Evolutionary conservation across 768 basidiomycete genomes (phyloP).

Genomic region (Lentinus tigrinus): DNA sequence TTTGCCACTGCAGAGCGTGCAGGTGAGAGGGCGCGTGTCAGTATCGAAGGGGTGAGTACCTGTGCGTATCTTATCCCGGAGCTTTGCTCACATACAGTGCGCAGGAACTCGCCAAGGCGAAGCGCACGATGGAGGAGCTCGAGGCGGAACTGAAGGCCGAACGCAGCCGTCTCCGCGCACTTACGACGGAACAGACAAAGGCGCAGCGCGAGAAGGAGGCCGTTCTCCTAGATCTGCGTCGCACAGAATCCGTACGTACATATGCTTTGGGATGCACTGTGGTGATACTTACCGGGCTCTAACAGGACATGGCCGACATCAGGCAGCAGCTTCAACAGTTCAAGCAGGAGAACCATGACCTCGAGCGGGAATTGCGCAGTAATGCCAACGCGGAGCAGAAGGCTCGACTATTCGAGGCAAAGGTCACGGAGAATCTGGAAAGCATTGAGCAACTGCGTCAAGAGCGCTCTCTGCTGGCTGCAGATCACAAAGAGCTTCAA

Average conservation of each 20-base stretch:
- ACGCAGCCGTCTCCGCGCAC: constrained; percentile 58
- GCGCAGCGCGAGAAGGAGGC: constrained; percentile 65
- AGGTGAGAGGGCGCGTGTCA: constrained; percentile 46
- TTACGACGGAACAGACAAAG: constrained; percentile 62
- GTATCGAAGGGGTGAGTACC: constrained; percentile 54
- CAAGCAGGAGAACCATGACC: constrained; percentile 71
- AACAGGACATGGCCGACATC: constrained; percentile 81
- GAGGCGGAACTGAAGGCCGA: constrained; percentile 73
- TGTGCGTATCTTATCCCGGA: background rate
- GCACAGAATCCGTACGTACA: constrained; percentile 66
- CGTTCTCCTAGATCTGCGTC: constrained; percentile 59
- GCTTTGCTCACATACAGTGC: background rate
- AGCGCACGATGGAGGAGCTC: constrained; percentile 61
- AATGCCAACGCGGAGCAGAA: constrained; percentile 73
- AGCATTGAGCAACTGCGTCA: constrained; percentile 74
- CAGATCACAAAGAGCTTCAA: constrained; percentile 75
- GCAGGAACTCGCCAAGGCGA: constrained; percentile 74
- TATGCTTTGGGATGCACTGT: too few relatives aligned
- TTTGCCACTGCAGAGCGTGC: constrained; percentile 52
- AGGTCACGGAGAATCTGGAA: constrained; percentile 65
- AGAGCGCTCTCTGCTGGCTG: constrained; percentile 67
- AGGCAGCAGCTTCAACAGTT: constrained; percentile 62
- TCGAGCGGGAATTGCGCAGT: constrained; percentile 74
- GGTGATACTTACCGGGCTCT: too few relatives aligned
- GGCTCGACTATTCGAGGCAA: constrained; percentile 63